Base-by-base conservation (phyloP, 345 rosid species). In the Populus alba region DNA sequence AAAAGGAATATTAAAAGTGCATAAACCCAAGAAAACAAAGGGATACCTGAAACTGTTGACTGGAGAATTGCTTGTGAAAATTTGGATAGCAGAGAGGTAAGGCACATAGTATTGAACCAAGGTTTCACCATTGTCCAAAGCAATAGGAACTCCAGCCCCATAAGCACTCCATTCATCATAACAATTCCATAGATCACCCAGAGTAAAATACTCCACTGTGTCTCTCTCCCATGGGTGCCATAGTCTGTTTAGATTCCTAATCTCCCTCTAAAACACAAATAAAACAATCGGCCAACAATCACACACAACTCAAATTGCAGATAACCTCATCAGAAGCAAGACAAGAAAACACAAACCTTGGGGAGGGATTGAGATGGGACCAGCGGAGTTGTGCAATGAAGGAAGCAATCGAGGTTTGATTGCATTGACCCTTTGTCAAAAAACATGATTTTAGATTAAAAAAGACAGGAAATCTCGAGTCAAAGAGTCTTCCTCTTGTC, bases 131-230 rank as follows among this genome's bases (percentile, higher is more conserved):
- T 87, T 85, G 81, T 78, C 66, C 80, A 91, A 78, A 75, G 66
- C 82, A 78, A 97, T 84, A 4, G 99, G 99, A 61, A 97, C 98
- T 25, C 98, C 98, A 73, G 98, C 99, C 66, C 99, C 99, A 84
- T 97, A 97, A 25, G 98, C 99, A 77, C 99, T 97, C 99, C 98
- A 97, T 87, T 97, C 98, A 85, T 94, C 98, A 29, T 86, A 97
- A 77, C 91, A 90, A 70, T 80, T 88, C 99, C 99, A 97, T 0
- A 97, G 86, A 89, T 94, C 97, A 81, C 87, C 81, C 80, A 97
- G 83, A 55, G 90, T 91, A 77, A 97, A 94, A 83, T 85, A 97
- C 74, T 94, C 98, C 67, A 97, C 92, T 59, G 84, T 88, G 72
- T 97, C 98, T 82, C 96, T 94, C 81, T 92, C 98, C 90, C 92